phyloP scores from a whole-genome alignment of 768 basidiomycete species.

The Candolleomyces eurysporus region DNA sequence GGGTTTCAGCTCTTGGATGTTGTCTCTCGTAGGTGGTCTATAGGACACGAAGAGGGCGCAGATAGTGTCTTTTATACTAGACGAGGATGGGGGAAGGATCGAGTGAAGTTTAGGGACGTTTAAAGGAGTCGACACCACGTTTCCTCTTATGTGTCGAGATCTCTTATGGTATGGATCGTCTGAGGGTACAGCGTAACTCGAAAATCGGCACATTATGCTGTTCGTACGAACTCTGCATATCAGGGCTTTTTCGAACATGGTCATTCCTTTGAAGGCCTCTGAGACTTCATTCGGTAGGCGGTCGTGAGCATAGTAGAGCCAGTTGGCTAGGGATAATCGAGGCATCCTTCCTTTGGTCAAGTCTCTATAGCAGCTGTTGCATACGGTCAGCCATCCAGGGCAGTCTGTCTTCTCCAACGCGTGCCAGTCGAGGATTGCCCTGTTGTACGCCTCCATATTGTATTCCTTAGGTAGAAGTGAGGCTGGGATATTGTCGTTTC shows the following conservation, averaged over 20 bases:
- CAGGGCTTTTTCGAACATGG: conserved; percentile 1
- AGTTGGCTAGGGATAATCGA: not conserved
- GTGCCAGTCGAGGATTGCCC: not conserved
- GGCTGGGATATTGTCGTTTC: not conserved
- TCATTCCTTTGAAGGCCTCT: not conserved
- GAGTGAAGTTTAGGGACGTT: too few relatives aligned
- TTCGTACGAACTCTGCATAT: not conserved
- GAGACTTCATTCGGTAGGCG: not conserved
- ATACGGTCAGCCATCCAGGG: not conserved
- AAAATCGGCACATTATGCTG: not conserved
- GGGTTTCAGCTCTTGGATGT: not conserved
- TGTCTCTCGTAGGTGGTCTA: too few relatives aligned
- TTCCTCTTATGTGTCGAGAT: too few relatives aligned
- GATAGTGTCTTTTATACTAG: too few relatives aligned
- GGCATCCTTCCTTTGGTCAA: not conserved
- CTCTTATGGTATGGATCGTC: too few relatives aligned
- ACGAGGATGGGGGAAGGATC: too few relatives aligned
- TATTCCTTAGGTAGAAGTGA: not conserved
- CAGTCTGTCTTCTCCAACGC: not conserved
- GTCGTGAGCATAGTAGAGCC: conserved; percentile 6
- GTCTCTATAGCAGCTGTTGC: not conserved
- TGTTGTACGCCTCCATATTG: not conserved
- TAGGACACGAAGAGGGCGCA: too few relatives aligned
- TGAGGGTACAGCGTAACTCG: too few relatives aligned
- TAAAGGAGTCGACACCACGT: too few relatives aligned